These are phyloP conservation scores for Kluyveromyces nonfermentans DNA, from an alignment of 805 yeast genomes.

Conservation along the genomic window DNA sequence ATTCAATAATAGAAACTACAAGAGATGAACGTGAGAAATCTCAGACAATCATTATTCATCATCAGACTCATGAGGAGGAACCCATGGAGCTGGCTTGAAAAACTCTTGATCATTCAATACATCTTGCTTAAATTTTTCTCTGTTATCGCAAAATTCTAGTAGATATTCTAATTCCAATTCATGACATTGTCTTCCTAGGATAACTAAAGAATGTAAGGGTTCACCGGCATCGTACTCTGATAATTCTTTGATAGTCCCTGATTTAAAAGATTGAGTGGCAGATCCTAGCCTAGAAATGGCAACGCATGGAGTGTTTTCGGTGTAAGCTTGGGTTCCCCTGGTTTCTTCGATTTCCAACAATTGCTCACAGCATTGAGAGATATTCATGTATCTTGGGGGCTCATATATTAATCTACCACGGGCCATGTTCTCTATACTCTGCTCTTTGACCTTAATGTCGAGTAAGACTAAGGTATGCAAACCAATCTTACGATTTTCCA, in stretches of 20 bases:
- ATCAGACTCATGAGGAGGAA: conserved; percentile 38
- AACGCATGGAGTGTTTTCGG: conserved; percentile 83
- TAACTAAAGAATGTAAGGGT: conserved; percentile 85
- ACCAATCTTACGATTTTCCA: conserved; percentile 86
- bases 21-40: neutral
- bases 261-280: conserved; percentile 70
- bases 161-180: conserved; percentile 85
- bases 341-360: conserved; percentile 77
- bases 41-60: neutral
- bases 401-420: conserved; percentile 87
- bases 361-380: conserved; percentile 82
- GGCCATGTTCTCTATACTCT: conserved; percentile 87
- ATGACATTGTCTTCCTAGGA: conserved; percentile 89
- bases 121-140: conserved; percentile 35
- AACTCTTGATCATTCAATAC: conserved; percentile 52
- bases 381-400: conserved; percentile 95
- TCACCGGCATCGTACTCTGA: conserved; percentile 84
- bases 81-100: conserved; percentile 65
- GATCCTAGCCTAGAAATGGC: conserved; percentile 90
- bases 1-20: neutral
- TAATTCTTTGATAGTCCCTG: conserved; percentile 73
- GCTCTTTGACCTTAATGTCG: conserved; percentile 95
- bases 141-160: conserved; percentile 62
- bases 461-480: conserved; percentile 80
- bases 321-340: conserved; percentile 69